Evolutionary conservation across 106 monocot genomes (phyloP).

Genomic region (Allium fistulosum): DNA sequence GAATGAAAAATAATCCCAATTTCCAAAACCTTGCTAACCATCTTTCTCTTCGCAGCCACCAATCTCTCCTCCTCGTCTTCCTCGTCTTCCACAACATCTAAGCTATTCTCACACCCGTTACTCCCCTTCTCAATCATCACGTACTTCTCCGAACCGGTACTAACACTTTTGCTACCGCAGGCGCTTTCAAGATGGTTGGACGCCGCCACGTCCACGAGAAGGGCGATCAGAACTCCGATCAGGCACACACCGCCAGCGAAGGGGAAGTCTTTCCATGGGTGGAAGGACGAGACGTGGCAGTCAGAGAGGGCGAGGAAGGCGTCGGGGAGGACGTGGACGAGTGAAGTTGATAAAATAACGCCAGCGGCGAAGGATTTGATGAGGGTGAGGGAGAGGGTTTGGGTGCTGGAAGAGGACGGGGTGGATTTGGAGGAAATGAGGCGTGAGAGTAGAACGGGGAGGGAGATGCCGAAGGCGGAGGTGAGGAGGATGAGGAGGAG

Average conservation of each 20-base stretch:
- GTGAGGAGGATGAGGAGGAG: conserved; percentile 56
- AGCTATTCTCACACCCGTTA: conserved; percentile 8
- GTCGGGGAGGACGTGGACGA: conserved; percentile 96
- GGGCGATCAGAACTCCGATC: conserved; percentile 73
- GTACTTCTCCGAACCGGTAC: neutral
- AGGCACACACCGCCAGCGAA: conserved; percentile 78
- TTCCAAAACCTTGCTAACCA: conserved; percentile 91
- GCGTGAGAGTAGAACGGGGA: conserved; percentile 68
- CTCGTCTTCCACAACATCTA: conserved; percentile 14
- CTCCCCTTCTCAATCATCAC: conserved; percentile 16
- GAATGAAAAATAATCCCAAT: conserved; percentile 96
- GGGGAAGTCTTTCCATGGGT: conserved; percentile 86
- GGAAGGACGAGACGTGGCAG: conserved; percentile 57
- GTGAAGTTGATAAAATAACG: conserved; percentile 87
- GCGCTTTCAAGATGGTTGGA: conserved; percentile 35
- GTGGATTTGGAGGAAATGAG: conserved; percentile 31
- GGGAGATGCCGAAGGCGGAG: conserved; percentile 56
- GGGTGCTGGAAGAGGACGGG: conserved; percentile 11
- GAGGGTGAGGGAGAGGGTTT: conserved; percentile 46
- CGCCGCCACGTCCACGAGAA: conserved; percentile 81
- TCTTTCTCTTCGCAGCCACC: conserved; percentile 73
- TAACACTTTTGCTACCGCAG: neutral
- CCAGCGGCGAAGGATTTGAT: conserved; percentile 98
- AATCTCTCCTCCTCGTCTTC: conserved; percentile 41
- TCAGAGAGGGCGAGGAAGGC: conserved; percentile 72